A percentile compares a stretch with the other conserved stretches of the same genome.
phyloP scores from a whole-genome alignment of 768 basidiomycete genomes.

The Agrocybe pediades region DNA sequence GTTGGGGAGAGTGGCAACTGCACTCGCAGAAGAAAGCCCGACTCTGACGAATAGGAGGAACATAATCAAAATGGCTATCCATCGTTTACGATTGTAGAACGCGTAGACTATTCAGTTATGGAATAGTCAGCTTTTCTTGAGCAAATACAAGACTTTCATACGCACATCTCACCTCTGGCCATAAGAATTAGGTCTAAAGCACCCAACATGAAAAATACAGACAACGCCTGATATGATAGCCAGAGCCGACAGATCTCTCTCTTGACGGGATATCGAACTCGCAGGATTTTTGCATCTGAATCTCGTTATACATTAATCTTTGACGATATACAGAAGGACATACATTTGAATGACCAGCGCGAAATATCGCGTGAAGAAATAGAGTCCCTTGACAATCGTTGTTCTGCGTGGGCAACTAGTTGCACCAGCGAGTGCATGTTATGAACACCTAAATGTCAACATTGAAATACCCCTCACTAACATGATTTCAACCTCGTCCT shows the following conservation, averaged over 20 bases:
- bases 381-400: slow-evolving; percentile 18
- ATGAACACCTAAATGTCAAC: not conserved
- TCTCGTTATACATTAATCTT: no score
- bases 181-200: slow-evolving; percentile 16
- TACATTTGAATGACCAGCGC: slow-evolving; percentile 17
- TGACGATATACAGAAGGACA: no score
- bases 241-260: slow-evolving; percentile 12
- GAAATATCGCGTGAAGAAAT: slow-evolving; percentile 21
- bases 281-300: slow-evolving; percentile 3
- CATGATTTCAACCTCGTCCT: slow-evolving; percentile 18
- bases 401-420: slow-evolving; percentile 10
- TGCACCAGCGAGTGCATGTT: not conserved
- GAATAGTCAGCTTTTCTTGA: not conserved
- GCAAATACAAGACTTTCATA: not conserved
- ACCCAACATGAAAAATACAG: slow-evolving; percentile 14
- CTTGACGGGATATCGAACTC: slow-evolving; percentile 13
- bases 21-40: slow-evolving; percentile 10
- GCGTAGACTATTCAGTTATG: slow-evolving; percentile 11
- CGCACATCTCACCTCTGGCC: slow-evolving; percentile 11
- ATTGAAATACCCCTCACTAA: slow-evolving; percentile 11
- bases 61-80: slow-evolving; percentile 11
- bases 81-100: slow-evolving; percentile 14
- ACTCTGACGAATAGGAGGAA: slow-evolving; percentile 6
- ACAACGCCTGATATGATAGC: slow-evolving; percentile 14
- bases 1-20: slow-evolving; percentile 11